A percentile compares a stretch with the other conserved stretches of the same genome.
These are phyloP conservation scores for Daldinia loculata DNA, from an alignment of 495 filamentous ascomycete genomes.

Conservation along the genomic window DNA sequence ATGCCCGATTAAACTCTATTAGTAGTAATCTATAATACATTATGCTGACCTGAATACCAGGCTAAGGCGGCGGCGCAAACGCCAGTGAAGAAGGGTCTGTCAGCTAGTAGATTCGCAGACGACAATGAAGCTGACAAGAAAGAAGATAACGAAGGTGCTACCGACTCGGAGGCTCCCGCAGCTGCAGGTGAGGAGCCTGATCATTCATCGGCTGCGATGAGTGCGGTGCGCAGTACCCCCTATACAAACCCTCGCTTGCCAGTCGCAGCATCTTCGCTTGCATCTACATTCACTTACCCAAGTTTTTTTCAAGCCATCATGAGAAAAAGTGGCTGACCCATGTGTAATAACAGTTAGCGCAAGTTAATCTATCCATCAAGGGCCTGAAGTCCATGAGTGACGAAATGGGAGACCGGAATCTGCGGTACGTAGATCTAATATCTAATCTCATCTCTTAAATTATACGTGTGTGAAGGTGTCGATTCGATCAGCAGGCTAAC, in stretches of 20 bases:
- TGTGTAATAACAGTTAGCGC: slow-evolving; percentile 56
- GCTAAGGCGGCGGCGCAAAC: slow-evolving; percentile 45
- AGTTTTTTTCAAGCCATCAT: slow-evolving; percentile 6
- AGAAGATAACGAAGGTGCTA: slow-evolving; percentile 31
- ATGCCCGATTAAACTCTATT: slow-evolving; percentile 9
- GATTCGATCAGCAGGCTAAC: slow-evolving; percentile 22
- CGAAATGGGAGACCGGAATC: slow-evolving; percentile 58
- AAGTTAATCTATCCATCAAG: slow-evolving; percentile 54
- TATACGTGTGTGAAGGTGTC: not conserved
- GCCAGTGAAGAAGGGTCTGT: slow-evolving; percentile 51
- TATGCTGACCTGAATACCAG: slow-evolving; percentile 34
- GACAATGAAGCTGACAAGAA: slow-evolving; percentile 33
- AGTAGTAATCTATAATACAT: slow-evolving; percentile 7
- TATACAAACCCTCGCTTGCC: slow-evolving; percentile 36
- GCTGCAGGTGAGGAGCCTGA: slow-evolving; percentile 65
- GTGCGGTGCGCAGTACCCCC: slow-evolving; percentile 62
- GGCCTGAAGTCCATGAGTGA: slow-evolving; percentile 58
- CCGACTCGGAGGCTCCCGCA: slow-evolving; percentile 43
- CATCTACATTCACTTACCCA: slow-evolving; percentile 3
- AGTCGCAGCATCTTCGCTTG: slow-evolving; percentile 44
- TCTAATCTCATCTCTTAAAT: not conserved
- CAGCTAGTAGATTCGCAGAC: slow-evolving; percentile 56
- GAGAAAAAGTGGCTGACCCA: slow-evolving; percentile 30
- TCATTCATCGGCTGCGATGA: slow-evolving; percentile 63
- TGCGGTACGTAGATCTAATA: slow-evolving; percentile 39